These are phyloP conservation scores for Euphorbia tirucalli DNA, from an alignment of 345 rosid species.

Conservation along the genomic window DNA sequence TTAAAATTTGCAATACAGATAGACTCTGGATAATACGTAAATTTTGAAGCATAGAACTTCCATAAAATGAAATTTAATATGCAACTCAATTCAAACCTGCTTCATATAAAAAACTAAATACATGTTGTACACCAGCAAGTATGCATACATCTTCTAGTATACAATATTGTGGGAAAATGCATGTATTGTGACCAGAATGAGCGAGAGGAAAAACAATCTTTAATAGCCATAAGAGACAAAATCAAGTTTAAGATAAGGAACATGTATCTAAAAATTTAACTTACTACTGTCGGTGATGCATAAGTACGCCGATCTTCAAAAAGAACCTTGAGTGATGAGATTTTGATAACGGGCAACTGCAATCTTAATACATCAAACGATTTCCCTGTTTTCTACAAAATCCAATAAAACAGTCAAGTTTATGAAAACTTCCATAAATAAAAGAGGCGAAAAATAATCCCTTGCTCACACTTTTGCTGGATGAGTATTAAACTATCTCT, in stretches of 20 bases:
- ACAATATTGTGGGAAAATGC: not conserved
- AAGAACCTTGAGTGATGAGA: slow-evolving; percentile 73
- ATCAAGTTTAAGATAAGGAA: slow-evolving; percentile 9
- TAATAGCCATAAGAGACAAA: not conserved
- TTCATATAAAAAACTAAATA: not conserved
- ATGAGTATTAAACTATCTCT: not conserved
- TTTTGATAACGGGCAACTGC: slow-evolving; percentile 73
- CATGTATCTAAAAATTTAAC: slow-evolving; percentile 24
- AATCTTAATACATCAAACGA: slow-evolving; percentile 70
- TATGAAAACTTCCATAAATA: slow-evolving; percentile 4
- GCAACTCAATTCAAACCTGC: not conserved
- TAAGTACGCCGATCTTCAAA: slow-evolving; percentile 94
- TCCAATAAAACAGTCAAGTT: slow-evolving; percentile 22
- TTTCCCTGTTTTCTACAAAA: slow-evolving; percentile 77
- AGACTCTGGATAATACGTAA: not conserved
- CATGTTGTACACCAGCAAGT: not conserved
- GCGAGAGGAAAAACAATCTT: not conserved
- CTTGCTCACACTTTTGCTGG: not conserved
- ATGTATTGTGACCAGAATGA: not conserved
- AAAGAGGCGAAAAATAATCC: not conserved
- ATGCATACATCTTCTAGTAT: not conserved
- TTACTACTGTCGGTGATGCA: slow-evolving; percentile 82
- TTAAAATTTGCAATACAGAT: no score
- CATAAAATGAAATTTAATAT: not conserved
- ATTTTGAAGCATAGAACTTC: not conserved